phyloP scores from a whole-genome alignment of 768 basidiomycete genomes.

The Royoungia palumana region DNA sequence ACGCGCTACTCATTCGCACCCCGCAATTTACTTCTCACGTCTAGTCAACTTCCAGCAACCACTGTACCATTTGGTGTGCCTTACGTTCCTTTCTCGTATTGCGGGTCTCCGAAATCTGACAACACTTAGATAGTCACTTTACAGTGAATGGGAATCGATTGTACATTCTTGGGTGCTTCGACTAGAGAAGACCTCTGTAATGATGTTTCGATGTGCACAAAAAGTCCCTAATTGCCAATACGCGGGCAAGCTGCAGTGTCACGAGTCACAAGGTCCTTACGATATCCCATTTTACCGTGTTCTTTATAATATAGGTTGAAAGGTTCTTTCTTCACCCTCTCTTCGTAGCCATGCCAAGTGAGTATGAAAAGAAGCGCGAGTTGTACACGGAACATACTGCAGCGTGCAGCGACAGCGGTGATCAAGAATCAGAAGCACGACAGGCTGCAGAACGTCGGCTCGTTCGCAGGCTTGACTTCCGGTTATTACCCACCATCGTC shows the following conservation, averaged over 20 bases:
- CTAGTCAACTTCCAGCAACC: too few species aligned
- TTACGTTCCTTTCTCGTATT: not conserved
- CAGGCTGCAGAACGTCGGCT: constrained; percentile 30
- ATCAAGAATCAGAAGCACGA: constrained; percentile 5
- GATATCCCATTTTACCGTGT: too few species aligned
- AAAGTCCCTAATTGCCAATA: not conserved
- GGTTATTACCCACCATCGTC: constrained; percentile 55
- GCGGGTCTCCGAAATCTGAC: constrained; percentile 5
- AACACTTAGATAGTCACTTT: not conserved
- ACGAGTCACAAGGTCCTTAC: not conserved
- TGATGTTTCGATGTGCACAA: too few species aligned
- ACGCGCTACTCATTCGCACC: not conserved
- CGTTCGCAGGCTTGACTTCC: constrained; percentile 52
- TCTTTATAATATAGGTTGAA: not conserved
- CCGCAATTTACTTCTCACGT: not conserved
- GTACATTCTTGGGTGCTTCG: too few species aligned
- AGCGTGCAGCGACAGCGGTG: not conserved
- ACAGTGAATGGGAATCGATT: not conserved
- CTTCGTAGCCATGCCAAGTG: constrained; percentile 10
- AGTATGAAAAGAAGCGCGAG: constrained; percentile 14
- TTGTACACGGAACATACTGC: constrained; percentile 1
- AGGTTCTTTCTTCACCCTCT: not conserved
- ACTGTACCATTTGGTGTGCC: not conserved
- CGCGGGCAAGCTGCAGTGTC: not conserved
- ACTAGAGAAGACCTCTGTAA: too few species aligned